Base-by-base conservation (phyloP, 208 protist genomes). In the Crithidia acanthocephali region DNA sequence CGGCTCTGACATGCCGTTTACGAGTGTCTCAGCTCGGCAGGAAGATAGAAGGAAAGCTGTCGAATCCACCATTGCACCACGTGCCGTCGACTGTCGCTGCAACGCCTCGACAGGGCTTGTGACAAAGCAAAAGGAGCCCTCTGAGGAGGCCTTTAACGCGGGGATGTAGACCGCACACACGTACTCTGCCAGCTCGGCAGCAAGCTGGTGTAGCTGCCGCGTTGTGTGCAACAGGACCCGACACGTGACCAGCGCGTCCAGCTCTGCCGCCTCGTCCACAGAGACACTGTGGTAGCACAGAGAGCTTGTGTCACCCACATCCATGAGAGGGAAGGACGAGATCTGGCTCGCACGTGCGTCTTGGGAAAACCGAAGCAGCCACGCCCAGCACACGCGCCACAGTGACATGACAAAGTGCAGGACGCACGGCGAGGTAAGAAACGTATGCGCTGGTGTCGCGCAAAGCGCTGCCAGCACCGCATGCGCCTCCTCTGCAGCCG, bases 171-270 rank as follows among this genome's bases (percentile, higher is more conserved):
- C 65, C 8, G 25, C 25, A n/a, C 58, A 62, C 23, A 68, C 16
- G 51, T 78, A 72, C 33, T 67, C 40, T 9, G 48, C 25, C 48
- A 67, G 27, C 28, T 72, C 72, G 4, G 48, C 47, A 7, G 64
- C 65, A 18, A 78, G 72, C 9, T 18, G 9, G 23, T 78, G 72
- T 33, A 68, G 3, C 2, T 37, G 58, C 0, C 55, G 45, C 1
- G 63, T 30, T 4, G 50, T 33, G 32, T 23, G 47, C 33, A 72
- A 53, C 48, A 68, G 22, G 20, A 55, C 56, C 1, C 72, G 64
- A 25, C 51, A 72, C 37, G 58, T 50, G n/a, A 67, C 65, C 15
- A 78, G 65, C 27, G 35, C 47, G 33, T 78, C 65, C 16, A 78
- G 25, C 13, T 70, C 52, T 1, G 63, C 55, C 8, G 27, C 18